These are phyloP conservation scores for Aspergillus ochraceus DNA, from an alignment of 2,329 filamentous ascomycete genomes.

Conservation along the genomic window DNA sequence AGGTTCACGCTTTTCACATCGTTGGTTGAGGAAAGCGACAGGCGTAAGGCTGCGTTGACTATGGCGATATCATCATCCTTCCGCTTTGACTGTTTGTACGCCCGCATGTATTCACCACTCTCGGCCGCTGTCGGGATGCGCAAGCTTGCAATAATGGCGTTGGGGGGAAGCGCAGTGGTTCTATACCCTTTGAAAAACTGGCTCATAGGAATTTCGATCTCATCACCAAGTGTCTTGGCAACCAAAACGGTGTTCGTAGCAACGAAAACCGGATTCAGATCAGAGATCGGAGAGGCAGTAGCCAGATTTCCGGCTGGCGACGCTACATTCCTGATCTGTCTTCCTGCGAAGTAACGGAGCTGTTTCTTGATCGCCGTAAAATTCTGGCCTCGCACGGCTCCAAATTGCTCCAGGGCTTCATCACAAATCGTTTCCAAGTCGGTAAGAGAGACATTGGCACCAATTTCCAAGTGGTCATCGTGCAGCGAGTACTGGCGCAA, in stretches of 20 bases:
- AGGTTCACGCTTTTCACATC: slow-evolving; percentile 73
- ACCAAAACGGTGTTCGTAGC: slow-evolving; percentile 80
- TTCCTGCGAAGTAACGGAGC: slow-evolving; percentile 88
- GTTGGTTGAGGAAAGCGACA: slow-evolving; percentile 69
- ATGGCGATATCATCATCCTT: slow-evolving; percentile 99
- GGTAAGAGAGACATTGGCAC: slow-evolving; percentile 88
- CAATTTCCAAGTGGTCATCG: slow-evolving; percentile 82
- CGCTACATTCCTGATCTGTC: slow-evolving; percentile 96
- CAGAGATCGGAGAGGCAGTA: slow-evolving; percentile 93
- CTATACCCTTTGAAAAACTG: slow-evolving; percentile 93
- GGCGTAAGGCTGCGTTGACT: slow-evolving; percentile 80
- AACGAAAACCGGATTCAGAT: slow-evolving; percentile 91
- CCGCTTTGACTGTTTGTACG: slow-evolving; percentile 95
- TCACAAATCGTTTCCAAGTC: slow-evolving; percentile 85
- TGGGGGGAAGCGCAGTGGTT: slow-evolving; percentile 73
- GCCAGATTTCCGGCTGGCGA: slow-evolving; percentile 92
- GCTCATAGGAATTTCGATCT: slow-evolving; percentile 85
- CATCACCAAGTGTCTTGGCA: slow-evolving; percentile 71
- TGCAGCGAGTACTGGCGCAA: slow-evolving; percentile 77
- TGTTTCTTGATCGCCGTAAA: slow-evolving; percentile 93
- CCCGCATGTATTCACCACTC: slow-evolving; percentile 78
- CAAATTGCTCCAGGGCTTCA: slow-evolving; percentile 77
- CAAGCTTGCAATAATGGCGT: slow-evolving; percentile 83
- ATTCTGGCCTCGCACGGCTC: slow-evolving; percentile 67
- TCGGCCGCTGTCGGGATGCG: slow-evolving; percentile 75